Conservation (phyloP, 192 early-diverging fungal genomes). For the Pilobolus umbonatus region DNA sequence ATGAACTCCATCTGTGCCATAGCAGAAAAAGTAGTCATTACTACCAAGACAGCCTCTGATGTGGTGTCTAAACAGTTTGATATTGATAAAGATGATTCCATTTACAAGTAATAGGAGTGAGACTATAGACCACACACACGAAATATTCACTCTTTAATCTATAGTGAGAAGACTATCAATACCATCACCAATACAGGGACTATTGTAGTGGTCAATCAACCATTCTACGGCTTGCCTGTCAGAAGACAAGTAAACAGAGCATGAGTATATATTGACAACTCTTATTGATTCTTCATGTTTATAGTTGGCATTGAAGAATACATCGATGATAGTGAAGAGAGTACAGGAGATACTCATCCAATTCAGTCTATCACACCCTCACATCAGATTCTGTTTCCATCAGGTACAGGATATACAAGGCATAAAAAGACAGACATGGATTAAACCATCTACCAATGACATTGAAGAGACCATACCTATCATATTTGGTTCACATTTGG, state of each 20-base stretch:
- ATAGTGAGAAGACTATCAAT: conserved; percentile 11
- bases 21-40: conserved; percentile 22
- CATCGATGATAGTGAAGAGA: conserved; percentile 6
- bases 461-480: conserved; percentile 12
- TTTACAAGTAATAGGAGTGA: conserved; percentile 24
- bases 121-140: background rate
- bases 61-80: conserved; percentile 29
- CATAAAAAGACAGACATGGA: conserved; percentile 9
- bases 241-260: conserved; percentile 28
- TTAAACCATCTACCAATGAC: conserved; percentile 22
- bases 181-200: conserved; percentile 25
- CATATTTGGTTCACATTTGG: conserved; percentile 15
- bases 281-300: background rate
- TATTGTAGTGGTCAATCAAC: conserved; percentile 21
- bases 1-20: conserved; percentile 35
- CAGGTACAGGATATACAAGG: conserved; percentile 10
- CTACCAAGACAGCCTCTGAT: conserved; percentile 30
- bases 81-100: conserved; percentile 23
- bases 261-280: background rate
- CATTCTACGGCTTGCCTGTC: conserved; percentile 35
- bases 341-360: conserved; percentile 22
- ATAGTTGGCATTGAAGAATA: conserved; percentile 26
- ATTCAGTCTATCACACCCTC: conserved; percentile 27
- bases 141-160: background rate
- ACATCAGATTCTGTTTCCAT: conserved; percentile 23